phyloP scores from a whole-genome alignment of 2,329 filamentous ascomycete species.

The Onygenales sp. region DNA sequence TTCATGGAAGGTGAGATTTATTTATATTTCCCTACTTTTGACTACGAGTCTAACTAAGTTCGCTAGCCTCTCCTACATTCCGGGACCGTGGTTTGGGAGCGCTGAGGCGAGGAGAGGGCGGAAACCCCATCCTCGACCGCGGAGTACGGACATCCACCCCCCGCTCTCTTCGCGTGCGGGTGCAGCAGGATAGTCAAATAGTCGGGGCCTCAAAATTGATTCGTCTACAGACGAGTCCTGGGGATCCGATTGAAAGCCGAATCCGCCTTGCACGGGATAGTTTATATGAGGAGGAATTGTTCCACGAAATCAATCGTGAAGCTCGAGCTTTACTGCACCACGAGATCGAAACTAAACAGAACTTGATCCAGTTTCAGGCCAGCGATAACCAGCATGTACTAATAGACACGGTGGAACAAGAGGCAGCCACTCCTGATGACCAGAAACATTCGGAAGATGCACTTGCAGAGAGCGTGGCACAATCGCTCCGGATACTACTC shows the following conservation, averaged over 20 bases:
- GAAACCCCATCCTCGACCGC: constrained; percentile 64
- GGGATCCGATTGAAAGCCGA: constrained; percentile 26
- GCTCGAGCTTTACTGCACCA: constrained; percentile 62
- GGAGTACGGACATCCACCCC: constrained; percentile 41
- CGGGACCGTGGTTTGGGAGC: constrained; percentile 69
- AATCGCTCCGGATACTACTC: constrained; percentile 66
- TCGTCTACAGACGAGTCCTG: constrained; percentile 10
- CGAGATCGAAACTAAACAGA: constrained; percentile 55
- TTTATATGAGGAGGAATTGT: constrained; percentile 61
- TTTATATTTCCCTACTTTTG: not conserved
- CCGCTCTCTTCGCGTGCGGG: constrained; percentile 57
- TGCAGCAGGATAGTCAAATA: constrained; percentile 48
- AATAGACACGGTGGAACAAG: constrained; percentile 57
- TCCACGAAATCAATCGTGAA: constrained; percentile 80
- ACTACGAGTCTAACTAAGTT: not conserved
- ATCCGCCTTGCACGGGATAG: constrained; percentile 38
- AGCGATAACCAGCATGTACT: constrained; percentile 49
- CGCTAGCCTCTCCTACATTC: constrained; percentile 44
- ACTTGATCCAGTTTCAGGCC: constrained; percentile 47
- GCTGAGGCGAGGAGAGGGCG: constrained; percentile 63
- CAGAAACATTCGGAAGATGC: constrained; percentile 17
- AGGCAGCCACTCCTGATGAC: constrained; percentile 32
- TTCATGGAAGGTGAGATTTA: constrained; percentile 59
- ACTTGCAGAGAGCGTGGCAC: constrained; percentile 56
- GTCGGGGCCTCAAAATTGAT: constrained; percentile 43